A percentile compares a stretch with the other conserved stretches of the same genome.
phyloP scores from a whole-genome alignment of 257 asterid genomes.

The Leptodermis oblonga region DNA sequence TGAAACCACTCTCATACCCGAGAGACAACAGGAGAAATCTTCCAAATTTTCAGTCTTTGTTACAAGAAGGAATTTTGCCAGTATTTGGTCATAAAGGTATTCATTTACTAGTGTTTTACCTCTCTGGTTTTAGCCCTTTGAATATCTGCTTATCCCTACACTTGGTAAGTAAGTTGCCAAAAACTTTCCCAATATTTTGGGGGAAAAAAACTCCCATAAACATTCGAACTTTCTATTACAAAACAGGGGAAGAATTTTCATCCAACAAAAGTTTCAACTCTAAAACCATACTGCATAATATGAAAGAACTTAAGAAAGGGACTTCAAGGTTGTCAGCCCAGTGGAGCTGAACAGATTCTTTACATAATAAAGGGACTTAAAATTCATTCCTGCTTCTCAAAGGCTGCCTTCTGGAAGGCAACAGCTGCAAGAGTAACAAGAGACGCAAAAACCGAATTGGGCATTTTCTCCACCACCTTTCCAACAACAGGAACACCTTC shows the following conservation, averaged over 20 bases:
- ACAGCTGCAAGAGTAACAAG: constrained; percentile 68
- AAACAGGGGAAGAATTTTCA: not conserved
- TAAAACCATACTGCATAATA: not conserved
- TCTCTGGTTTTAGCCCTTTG: no score
- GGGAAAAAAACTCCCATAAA: no score
- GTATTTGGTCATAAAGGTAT: no score
- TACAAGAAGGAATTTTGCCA: no score
- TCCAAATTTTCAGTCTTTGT: no score
- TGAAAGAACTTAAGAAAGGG: not conserved
- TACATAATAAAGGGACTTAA: constrained; percentile 18
- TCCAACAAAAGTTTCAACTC: no score
- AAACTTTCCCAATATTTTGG: no score
- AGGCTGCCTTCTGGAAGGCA: constrained; percentile 55
- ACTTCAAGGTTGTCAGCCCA: not conserved
- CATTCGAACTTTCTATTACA: not conserved
- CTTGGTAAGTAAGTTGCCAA: no score
- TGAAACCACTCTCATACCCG: no score
- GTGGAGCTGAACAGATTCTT: constrained; percentile 10
- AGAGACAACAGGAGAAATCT: no score
- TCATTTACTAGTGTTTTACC: no score
- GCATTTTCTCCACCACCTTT: constrained; percentile 72
- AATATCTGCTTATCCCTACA: no score
- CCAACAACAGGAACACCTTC: constrained; percentile 90
- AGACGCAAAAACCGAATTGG: constrained; percentile 72
- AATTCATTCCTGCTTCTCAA: constrained; percentile 28